Evolutionary conservation across 2,329 filamentous ascomycete genomes (phyloP), one percentile per base, ranked within the genome.

Genomic region (Ambrosiella beaveri): DNA sequence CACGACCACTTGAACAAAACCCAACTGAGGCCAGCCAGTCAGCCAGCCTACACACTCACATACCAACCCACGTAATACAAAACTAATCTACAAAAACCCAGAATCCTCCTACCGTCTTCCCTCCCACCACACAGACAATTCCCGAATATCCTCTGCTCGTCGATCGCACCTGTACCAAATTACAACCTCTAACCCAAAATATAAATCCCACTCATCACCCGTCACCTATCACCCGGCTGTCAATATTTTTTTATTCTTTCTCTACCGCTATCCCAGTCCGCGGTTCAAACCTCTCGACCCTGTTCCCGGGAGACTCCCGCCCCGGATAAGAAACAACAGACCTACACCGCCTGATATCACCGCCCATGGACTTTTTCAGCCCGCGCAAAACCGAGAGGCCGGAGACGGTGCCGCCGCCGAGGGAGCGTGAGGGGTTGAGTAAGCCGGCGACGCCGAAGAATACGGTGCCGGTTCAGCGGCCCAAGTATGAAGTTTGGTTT

Each of bases 401-500:
- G 5, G 13, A 36, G 17, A 17, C 50, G 19, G 39, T 38, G 41
- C 40, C 50, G 12, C 51, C 51, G 36, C 51, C 38, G 13, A 13
- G 36, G 12, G 36, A 40, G 3, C 52, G 27, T 27, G 27, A 27
- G 3, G 27, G 27, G 3, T 27, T 27, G 27, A 27, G 27, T 27
- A 27, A 27, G 47, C n/a, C 44, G 47, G 12, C 27, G 35, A 54
- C n/a, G 35, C 7, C 35, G n/a, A 47, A 47, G 2, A 17, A 13
- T 8, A 47, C 44, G 8, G 19, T 17, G 8, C 44, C 44, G 7
- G 7, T 8, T 13, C 44, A 54, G 2, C 54, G 40, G 35, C 35
- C 49, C 12, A 47, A 19, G 19, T 19, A 35, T 35, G 53, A 50
- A 39, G 36, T 38, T 6, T 60, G 58, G 58, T 60, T 57, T 40